phyloP scores from a whole-genome alignment of 2,329 filamentous ascomycete genomes.

The Botrytis paeoniae region DNA sequence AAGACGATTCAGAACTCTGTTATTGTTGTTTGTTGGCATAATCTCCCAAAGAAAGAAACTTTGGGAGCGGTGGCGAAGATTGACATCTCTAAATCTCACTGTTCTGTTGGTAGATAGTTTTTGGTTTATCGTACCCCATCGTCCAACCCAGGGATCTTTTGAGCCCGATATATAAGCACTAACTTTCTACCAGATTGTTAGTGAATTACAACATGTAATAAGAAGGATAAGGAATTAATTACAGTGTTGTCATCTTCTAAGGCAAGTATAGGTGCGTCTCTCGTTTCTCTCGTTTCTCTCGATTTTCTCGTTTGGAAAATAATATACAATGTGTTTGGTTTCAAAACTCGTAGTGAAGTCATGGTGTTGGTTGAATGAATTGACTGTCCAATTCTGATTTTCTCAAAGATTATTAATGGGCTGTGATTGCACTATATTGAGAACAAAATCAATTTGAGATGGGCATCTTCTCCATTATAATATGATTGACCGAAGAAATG shows the following conservation, averaged over 20 bases:
- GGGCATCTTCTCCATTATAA: background rate
- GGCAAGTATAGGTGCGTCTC: background rate
- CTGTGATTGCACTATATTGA: background rate
- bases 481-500: background rate
- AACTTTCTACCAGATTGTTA: background rate
- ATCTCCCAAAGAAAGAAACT: background rate
- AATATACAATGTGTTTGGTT: background rate
- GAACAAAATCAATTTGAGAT: background rate
- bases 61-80: background rate
- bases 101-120: background rate
- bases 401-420: background rate
- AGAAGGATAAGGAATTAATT: background rate
- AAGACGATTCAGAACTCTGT: background rate
- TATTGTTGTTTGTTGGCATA: background rate
- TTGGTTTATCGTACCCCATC: background rate
- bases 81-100: background rate
- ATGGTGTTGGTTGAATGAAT: background rate
- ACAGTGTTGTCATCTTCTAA: background rate
- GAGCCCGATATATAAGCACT: background rate
- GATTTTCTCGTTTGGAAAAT: background rate
- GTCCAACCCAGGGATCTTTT: background rate
- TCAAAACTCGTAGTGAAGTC: background rate
- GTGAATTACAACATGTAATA: background rate
- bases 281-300: background rate
- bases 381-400: background rate